Evolutionary conservation across 2,329 filamentous ascomycete genomes (phyloP).

Genomic region (Ophiostoma sp.): DNA sequence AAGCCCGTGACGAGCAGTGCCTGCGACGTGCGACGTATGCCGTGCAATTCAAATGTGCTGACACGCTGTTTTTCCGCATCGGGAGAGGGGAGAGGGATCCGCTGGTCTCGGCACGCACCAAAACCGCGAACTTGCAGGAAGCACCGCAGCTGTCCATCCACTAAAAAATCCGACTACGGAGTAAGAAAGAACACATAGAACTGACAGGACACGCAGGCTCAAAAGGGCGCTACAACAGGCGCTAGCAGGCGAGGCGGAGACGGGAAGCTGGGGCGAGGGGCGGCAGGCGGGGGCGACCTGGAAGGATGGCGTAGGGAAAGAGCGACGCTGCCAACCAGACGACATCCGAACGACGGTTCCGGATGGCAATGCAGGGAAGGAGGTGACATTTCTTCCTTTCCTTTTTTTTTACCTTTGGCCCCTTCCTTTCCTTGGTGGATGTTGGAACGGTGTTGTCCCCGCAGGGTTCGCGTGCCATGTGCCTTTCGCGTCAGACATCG

Average conservation of each 20-base stretch:
- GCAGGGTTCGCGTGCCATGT: background rate
- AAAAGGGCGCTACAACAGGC: background rate
- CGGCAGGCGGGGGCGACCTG: background rate
- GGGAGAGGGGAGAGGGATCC: background rate
- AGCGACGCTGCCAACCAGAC: background rate
- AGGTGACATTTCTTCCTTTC: background rate
- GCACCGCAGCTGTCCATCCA: background rate
- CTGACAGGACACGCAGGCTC: background rate
- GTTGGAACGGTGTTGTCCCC: background rate
- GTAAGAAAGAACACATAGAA: background rate
- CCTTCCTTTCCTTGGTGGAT: background rate
- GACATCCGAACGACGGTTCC: slow-evolving; percentile 12
- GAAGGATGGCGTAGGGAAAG: background rate
- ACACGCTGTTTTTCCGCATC: slow-evolving; percentile 12
- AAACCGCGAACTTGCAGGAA: background rate
- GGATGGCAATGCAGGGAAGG: background rate
- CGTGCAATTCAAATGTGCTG: slow-evolving; percentile 10
- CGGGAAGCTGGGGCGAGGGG: slow-evolving; percentile 1
- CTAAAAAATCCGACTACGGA: slow-evolving; percentile 1
- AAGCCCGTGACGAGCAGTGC: background rate
- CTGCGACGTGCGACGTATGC: background rate
- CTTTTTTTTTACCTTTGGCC: background rate
- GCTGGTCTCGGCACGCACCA: slow-evolving; percentile 7
- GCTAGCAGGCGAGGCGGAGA: slow-evolving; percentile 2
- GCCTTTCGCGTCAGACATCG: background rate